Base-by-base conservation (phyloP, 2,329 filamentous ascomycete genomes). In the Colletotrichum endophyticum region DNA sequence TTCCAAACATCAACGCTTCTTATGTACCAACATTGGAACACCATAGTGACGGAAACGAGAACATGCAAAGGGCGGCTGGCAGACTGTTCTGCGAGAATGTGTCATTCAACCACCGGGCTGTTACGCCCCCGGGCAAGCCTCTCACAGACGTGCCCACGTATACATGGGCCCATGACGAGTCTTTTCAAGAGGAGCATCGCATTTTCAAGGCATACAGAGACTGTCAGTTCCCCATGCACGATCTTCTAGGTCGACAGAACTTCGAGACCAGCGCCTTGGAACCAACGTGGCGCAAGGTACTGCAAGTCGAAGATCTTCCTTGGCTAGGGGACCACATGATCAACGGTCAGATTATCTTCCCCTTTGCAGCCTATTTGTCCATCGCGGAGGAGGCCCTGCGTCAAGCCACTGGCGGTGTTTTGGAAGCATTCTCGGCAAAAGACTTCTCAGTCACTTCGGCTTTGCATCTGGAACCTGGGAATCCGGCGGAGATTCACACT, bases 401-500 rank as follows among this genome's bases (percentile, higher is more conserved):
- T 3, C 70, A 67, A 27, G 28, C 67, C 22, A 28, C 32, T 13
- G 39, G 61, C 11, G 2, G 72, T 69, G 8, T 79, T 77, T 8
- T 83, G 81, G 53, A 77, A 76, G 30, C 63, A 85, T 30, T 81
- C 15, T 59, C 49, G 22, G 66, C 66, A 8, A 57, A 81, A 2
- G 79, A 85, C 49, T 75, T 85, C 2, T 76, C 79, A 9, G 78
- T 83, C 32, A 77, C 78, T 22, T 77, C 81, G 2, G 84, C 84
- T 6, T 70, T 86, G 12, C 79, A 84, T 0, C 19, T 86, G 9
- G 76, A 72, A 19, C 79, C 84, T 8, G 79, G 76, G 1, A 74
- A 73, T 7, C 78, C 81, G 2, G 79, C 73, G 1, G 85, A 86
- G 67, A 73, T 85, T 2, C 74, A 84, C 28, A 84, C 84, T 1